Percentiles rank a stretch among this genome's conserved stretches.
Conservation (phyloP, 2,329 filamentous ascomycete species). For the Sporothrix brunneoviolacea region DNA sequence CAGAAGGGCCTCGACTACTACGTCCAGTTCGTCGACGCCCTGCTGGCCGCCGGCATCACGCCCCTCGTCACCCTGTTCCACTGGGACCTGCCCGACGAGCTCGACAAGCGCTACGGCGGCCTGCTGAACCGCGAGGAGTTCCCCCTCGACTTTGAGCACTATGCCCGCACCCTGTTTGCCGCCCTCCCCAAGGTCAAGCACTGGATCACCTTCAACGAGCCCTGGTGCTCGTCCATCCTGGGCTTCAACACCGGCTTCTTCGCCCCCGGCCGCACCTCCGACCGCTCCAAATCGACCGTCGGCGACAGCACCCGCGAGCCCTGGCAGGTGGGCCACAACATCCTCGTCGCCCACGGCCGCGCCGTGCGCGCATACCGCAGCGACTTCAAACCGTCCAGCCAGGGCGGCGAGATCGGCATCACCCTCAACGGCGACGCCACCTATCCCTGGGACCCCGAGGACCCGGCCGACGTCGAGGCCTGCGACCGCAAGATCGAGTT, state of each 20-base stretch:
- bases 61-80: conserved; percentile 82
- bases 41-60: conserved; percentile 67
- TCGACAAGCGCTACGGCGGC: conserved; percentile 76
- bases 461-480: conserved; percentile 68
- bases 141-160: conserved; percentile 71
- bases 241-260: conserved; percentile 73
- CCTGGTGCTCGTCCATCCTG: conserved; percentile 75
- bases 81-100: conserved; percentile 76
- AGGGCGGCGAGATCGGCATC: conserved; percentile 76
- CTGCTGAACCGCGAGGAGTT: conserved; percentile 77
- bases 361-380: conserved; percentile 78
- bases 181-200: conserved; percentile 70
- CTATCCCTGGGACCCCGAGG: conserved; percentile 74
- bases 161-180: conserved; percentile 69
- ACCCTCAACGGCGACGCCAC: conserved; percentile 80
- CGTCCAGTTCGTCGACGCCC: conserved; percentile 68
- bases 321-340: conserved; percentile 75
- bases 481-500: conserved; percentile 79
- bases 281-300: conserved; percentile 61
- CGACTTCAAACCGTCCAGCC: conserved; percentile 62
- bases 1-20: conserved; percentile 72
- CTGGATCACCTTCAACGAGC: conserved; percentile 91
- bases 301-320: conserved; percentile 72
- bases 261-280: conserved; percentile 75
- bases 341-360: conserved; percentile 71